Conservation (phyloP, 2,329 filamentous ascomycete species). For the Aureobasidium sp. region DNA sequence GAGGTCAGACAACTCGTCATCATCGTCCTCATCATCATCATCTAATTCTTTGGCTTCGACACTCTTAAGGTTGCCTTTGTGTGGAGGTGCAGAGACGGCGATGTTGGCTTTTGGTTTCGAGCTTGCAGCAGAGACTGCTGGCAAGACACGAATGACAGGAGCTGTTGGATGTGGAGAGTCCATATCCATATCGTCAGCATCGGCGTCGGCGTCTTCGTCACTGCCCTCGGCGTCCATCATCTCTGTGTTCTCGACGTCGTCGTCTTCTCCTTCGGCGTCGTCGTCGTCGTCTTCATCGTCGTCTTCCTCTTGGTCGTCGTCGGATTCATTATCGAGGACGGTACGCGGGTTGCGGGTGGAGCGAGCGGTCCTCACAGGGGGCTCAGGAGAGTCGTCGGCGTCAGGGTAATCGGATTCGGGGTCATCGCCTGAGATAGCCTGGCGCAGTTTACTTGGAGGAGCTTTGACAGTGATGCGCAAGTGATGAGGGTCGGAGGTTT, state of each 20-base stretch:
- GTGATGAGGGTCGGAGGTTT: constrained; percentile 20
- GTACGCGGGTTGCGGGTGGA: constrained; percentile 26
- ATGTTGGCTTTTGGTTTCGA: constrained; percentile 21
- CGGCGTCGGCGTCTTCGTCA: constrained; percentile 28
- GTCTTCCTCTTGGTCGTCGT: constrained; percentile 22
- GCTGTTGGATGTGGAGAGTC: constrained; percentile 27
- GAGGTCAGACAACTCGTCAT: constrained; percentile 23
- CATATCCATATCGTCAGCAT: constrained; percentile 25
- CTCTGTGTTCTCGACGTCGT: constrained; percentile 27
- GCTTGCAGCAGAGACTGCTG: constrained; percentile 15
- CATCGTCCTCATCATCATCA: constrained; percentile 29
- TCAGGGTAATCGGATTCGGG: constrained; percentile 23
- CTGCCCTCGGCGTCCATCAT: constrained; percentile 32
- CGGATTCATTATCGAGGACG: constrained; percentile 25
- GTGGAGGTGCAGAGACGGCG: constrained; percentile 22
- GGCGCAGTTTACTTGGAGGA: constrained; percentile 39
- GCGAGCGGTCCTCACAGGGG: constrained; percentile 20
- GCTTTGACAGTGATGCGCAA: constrained; percentile 42
- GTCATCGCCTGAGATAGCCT: constrained; percentile 34
- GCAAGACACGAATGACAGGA: constrained; percentile 23
- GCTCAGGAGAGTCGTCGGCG: constrained; percentile 23
- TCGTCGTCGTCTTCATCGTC: constrained; percentile 19
- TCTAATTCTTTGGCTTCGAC: constrained; percentile 46
- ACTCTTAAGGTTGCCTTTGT: constrained; percentile 27
- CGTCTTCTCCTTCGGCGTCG: constrained; percentile 21